A percentile compares a stretch with the other conserved stretches of the same genome.
Conservation (phyloP, 129 eudicot species). For the Glebionis coronaria region DNA sequence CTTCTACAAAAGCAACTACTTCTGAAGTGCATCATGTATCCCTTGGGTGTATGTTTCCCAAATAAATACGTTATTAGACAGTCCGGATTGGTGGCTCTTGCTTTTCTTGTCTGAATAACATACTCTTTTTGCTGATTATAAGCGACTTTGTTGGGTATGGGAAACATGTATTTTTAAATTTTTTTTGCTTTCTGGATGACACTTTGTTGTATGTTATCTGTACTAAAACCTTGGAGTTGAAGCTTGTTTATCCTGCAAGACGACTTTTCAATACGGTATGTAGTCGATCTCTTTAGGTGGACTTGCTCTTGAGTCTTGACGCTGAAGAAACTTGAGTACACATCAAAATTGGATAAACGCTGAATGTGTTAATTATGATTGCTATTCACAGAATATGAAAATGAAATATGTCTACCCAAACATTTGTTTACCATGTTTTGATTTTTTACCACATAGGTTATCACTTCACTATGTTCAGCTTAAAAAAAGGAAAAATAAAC, state of each 20-base stretch:
- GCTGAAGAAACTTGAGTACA: background rate
- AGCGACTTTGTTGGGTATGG: background rate
- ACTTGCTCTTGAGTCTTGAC: background rate
- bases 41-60: background rate
- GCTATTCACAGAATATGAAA: too few relatives aligned
- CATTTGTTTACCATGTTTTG: too few relatives aligned
- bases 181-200: background rate
- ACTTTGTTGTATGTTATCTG: background rate
- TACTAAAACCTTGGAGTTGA: background rate
- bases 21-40: constrained; percentile 23
- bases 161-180: background rate
- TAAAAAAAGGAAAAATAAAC: too few relatives aligned
- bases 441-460: too few relatives aligned
- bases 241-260: constrained; percentile 15
- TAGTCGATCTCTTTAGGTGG: background rate
- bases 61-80: constrained; percentile 19
- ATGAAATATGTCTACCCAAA: too few relatives aligned
- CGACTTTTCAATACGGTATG: background rate
- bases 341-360: background rate
- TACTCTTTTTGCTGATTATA: background rate
- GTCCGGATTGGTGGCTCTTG: background rate
- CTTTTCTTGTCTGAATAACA: constrained; percentile 20
- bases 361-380: too few relatives aligned
- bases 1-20: constrained; percentile 81
- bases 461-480: too few relatives aligned